These are phyloP conservation scores for Lasiodiplodia theobromae DNA, from an alignment of 2,329 filamentous ascomycete genomes.

Conservation along the genomic window DNA sequence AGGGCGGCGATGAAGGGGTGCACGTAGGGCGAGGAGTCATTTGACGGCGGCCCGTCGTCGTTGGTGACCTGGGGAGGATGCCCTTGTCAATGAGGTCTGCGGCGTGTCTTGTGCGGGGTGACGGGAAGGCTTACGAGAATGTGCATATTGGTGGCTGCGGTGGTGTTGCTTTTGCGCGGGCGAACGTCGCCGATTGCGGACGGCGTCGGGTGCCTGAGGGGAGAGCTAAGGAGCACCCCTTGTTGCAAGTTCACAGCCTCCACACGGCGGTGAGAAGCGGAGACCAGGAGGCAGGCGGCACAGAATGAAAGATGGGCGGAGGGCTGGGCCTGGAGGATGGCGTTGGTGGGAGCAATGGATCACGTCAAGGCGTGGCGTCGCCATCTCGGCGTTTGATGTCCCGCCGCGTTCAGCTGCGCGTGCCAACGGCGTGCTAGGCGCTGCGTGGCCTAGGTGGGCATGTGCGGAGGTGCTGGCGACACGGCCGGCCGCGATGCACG, in stretches of 20 bases:
- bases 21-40: conserved; percentile 58
- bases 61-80: conserved; percentile 53
- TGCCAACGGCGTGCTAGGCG: neutral
- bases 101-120: conserved; percentile 10
- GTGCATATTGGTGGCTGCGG: conserved; percentile 42
- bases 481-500: conserved; percentile 9
- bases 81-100: conserved; percentile 14
- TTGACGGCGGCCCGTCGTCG: conserved; percentile 60
- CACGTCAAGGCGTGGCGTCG: conserved; percentile 19
- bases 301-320: neutral
- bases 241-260: conserved; percentile 3
- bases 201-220: neutral
- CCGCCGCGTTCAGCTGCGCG: neutral
- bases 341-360: neutral
- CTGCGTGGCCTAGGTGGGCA: neutral
- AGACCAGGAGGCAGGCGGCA: neutral
- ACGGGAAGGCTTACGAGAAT: conserved; percentile 42
- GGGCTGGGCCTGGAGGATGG: neutral
- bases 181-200: conserved; percentile 1
- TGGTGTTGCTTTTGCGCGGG: conserved; percentile 17
- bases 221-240: neutral
- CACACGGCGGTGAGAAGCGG: neutral
- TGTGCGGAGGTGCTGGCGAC: conserved; percentile 2
- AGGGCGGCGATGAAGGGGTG: conserved; percentile 55
- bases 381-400: conserved; percentile 23